Percentiles rank a stretch among this genome's conserved stretches.
phyloP scores from a whole-genome alignment of 208 protist species.

The Plasmodiophora brassicae region DNA sequence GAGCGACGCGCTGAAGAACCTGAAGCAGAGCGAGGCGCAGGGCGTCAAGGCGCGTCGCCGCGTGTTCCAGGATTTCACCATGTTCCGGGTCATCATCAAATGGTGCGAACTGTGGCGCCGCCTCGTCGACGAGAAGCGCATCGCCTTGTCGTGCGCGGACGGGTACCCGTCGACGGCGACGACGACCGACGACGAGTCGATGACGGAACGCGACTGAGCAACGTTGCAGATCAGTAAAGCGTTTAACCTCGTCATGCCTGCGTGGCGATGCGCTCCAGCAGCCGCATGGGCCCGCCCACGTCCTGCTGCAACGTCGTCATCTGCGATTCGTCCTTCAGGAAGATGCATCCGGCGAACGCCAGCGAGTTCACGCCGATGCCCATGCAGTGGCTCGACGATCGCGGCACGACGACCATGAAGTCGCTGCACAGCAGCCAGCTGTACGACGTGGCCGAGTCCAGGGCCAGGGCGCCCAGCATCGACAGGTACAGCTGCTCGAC shows the following conservation, averaged over 20 bases:
- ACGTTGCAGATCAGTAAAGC: too few relatives aligned
- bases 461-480: background rate
- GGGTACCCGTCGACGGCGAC: too few relatives aligned
- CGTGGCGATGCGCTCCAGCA: background rate
- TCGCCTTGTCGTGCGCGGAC: too few relatives aligned
- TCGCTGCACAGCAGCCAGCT: background rate
- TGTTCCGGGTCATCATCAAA: background rate
- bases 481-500: conserved; percentile 1
- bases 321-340: background rate
- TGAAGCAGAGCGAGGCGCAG: background rate
- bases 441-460: background rate
- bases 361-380: background rate
- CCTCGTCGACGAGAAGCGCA: background rate
- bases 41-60: background rate
- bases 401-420: conserved; percentile 1
- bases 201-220: too few relatives aligned
- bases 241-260: too few relatives aligned
- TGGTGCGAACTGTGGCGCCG: background rate
- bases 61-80: background rate
- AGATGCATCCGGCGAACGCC: background rate
- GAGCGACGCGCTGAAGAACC: background rate
- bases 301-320: background rate
- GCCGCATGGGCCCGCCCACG: background rate
- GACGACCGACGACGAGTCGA: too few relatives aligned
- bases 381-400: background rate